A percentile compares a stretch with the other conserved stretches of the same genome.
phyloP scores from a whole-genome alignment of 106 monocot genomes.

The Platanthera zijinensis region DNA sequence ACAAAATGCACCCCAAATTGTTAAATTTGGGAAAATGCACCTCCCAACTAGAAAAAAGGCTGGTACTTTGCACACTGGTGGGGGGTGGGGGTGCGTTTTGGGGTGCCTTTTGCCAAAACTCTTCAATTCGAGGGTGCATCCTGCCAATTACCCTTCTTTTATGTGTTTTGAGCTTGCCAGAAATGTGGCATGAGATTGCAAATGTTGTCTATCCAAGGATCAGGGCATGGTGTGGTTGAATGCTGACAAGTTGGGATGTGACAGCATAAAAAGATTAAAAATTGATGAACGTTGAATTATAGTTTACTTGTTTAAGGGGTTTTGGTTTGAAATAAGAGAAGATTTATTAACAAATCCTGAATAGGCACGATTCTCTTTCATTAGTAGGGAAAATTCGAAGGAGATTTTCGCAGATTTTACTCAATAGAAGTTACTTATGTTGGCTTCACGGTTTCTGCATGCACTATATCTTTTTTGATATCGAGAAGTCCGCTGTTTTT shows the following conservation, averaged over 20 bases:
- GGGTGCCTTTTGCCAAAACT: no score
- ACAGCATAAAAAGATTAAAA: background rate
- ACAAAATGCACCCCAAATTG: no score
- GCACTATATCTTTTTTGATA: background rate
- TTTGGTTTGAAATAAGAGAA: background rate
- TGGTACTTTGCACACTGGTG: no score
- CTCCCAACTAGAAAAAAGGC: no score
- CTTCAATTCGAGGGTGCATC: no score
- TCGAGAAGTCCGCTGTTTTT: background rate
- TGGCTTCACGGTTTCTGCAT: background rate
- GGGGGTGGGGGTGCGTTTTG: no score
- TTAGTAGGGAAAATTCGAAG: background rate
- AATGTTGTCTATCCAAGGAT: background rate
- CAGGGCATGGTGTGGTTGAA: background rate
- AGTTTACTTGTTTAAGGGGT: background rate
- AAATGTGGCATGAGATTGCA: background rate
- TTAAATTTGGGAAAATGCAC: no score
- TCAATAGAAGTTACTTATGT: background rate
- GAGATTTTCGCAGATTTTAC: background rate
- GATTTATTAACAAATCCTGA: background rate
- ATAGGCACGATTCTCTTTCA: background rate
- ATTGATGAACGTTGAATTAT: background rate
- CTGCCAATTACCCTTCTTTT: background rate
- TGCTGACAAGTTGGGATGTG: background rate
- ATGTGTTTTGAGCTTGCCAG: background rate